These are phyloP conservation scores for Cadophora luteo-olivacea DNA, from an alignment of 2,329 filamentous ascomycete species.

Conservation along the genomic window DNA sequence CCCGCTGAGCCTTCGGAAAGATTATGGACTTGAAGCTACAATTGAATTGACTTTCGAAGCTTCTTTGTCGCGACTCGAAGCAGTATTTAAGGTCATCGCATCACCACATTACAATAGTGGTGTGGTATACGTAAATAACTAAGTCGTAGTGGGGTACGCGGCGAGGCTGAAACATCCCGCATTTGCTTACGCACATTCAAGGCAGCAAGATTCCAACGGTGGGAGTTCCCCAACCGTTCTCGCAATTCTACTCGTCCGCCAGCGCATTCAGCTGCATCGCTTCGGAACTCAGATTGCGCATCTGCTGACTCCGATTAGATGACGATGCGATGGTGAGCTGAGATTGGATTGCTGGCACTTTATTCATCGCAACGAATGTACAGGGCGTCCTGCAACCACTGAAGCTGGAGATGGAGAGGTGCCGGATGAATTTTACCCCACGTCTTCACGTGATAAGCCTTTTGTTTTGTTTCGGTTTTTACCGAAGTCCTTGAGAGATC, in stretches of 20 bases:
- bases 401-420: background rate
- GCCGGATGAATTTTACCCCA: background rate
- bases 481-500: no score
- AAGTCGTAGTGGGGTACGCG: background rate
- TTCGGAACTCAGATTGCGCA: background rate
- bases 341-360: no score
- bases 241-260: background rate
- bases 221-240: no score
- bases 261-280: background rate
- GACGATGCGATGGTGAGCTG: background rate
- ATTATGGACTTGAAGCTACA: background rate
- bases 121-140: background rate
- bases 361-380: background rate
- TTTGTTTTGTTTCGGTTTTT: no score
- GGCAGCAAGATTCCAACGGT: background rate
- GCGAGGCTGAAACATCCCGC: background rate
- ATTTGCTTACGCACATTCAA: constrained; percentile 2
- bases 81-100: background rate
- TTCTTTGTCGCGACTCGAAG: background rate
- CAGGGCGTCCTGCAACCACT: background rate
- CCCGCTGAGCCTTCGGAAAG: background rate
- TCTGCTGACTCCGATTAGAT: background rate
- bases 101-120: background rate
- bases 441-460: background rate
- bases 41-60: background rate